A percentile compares a stretch with the other conserved stretches of the same genome.
phyloP scores from a whole-genome alignment of 2,329 filamentous ascomycete genomes.

The Metarhizium humberi region DNA sequence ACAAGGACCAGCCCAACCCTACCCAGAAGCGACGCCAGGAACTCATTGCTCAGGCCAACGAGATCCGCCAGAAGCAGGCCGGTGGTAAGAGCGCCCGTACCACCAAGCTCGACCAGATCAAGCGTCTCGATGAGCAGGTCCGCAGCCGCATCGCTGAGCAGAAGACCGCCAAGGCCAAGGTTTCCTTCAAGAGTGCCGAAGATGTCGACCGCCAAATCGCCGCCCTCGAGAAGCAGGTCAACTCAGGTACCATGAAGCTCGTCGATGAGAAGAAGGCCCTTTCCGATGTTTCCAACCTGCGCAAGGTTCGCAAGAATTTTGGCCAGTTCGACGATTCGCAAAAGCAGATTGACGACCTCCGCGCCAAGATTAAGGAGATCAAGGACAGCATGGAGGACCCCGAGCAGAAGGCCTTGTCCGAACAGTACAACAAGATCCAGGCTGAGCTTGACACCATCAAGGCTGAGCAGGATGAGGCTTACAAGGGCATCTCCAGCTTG shows the following conservation, averaged over 20 bases:
- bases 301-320: constrained; percentile 89
- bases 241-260: constrained; percentile 83
- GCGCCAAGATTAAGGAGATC: constrained; percentile 78
- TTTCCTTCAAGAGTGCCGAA: constrained; percentile 77
- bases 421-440: constrained; percentile 78
- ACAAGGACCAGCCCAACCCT: constrained; percentile 72
- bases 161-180: constrained; percentile 72
- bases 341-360: constrained; percentile 81
- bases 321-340: constrained; percentile 73
- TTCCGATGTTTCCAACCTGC: constrained; percentile 68
- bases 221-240: constrained; percentile 73
- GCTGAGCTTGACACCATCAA: constrained; percentile 85
- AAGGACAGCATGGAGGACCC: constrained; percentile 87
- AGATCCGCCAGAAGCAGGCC: constrained; percentile 81
- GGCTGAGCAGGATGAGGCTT: constrained; percentile 82
- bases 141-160: constrained; percentile 79
- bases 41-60: constrained; percentile 70
- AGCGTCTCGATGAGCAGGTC: constrained; percentile 80
- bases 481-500: constrained; percentile 76
- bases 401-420: constrained; percentile 77
- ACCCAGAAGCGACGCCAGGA: constrained; percentile 76
- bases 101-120: constrained; percentile 79
- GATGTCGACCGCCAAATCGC: constrained; percentile 81
- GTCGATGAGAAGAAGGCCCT: constrained; percentile 97
- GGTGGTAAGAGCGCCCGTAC: constrained; percentile 75